Evolutionary conservation across 2,329 filamentous ascomycete species (phyloP), one percentile per base, ranked within the genome.

Genomic region (Harringtonia aguacate): DNA sequence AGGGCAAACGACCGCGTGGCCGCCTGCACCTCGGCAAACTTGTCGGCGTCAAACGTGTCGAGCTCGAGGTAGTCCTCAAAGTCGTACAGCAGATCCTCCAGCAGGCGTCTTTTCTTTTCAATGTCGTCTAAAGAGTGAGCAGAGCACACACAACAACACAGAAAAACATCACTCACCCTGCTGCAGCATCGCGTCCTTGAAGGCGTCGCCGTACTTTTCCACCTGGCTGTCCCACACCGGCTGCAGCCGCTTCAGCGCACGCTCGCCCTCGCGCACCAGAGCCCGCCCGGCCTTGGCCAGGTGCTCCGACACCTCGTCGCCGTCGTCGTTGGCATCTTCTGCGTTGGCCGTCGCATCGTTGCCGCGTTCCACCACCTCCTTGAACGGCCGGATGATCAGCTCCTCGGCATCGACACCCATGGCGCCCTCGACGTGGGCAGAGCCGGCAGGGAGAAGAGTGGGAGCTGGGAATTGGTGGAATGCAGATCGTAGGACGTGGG

Each of bases 71-170:
- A 67, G 52, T 68, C 66, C 34, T 69, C 65, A 36, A 69, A 61
- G 46, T 68, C 65, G 50, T 67, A 68, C 8, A 68, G 56, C 4
- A 67, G 53, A 42, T 66, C 61, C 39, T 67, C 64, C 4, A 68
- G 51, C 15, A 50, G 45, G 12, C 61, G 50, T 15, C 59, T 44
- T 43, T 52, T 53, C 38, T 52, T 54, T 33, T 59, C 55, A 22
- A 62, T 48, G 17, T 57, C 56, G 17, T 57, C 58, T 58, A 40
- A 34, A n/a, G 20, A 14, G 38, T 41, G 21, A 47, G 47, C 13
- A 13, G 14, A 12, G 18, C 28, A 14, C 20, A 29, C 8, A n/a
- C 8, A 29, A 8, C 8, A 27, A 31, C 8, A 27, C 8, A 27
- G 14, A 2, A 29, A 20, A 14, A 4, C 8, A 18, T 27, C 14